Base-by-base conservation (phyloP, 768 basidiomycete species). In the Hemileccinum rubropunctum region DNA sequence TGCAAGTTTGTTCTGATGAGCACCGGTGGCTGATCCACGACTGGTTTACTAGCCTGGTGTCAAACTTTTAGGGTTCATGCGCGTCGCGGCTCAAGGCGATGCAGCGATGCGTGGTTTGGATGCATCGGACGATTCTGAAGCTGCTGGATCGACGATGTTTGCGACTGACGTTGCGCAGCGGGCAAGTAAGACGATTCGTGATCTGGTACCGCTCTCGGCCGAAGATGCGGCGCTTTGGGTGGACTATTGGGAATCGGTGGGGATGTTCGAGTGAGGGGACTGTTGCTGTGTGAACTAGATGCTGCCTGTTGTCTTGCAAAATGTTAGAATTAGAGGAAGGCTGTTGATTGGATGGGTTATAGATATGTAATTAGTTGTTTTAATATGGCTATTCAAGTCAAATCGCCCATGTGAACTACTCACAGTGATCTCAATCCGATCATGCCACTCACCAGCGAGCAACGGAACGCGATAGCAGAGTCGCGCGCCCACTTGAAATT, bases 221-320 rank as follows among this genome's bases (percentile, higher is more conserved):
- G 48, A 43, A 0, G 66, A 73, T 39, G 72, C 50, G 12, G 43
- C 32, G 3, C 47, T 47, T n/a, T 77, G 73, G 72, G 60, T 76
- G 3, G 61, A 60, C 10, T 76, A 76, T 47, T 75, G 74, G 74
- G 64, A 50, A 34, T 58, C 51, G 14, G 50, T 46, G 11, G 63
- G 62, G 17, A 61, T 69, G 51, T 59, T 68, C 18, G 32, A 35
- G 30, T 42, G 33, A 15, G 15, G 11, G 42, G n/a, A 11, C 11
- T n/a, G 28, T 12, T 8, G 28, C 11, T 2, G 28, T 30, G 28
- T 12, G 8, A n/a, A n/a, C n/a, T 30, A 30, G 28, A 30, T 30
- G 28, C 11, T 8, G 28, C n/a, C n/a, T n/a, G n/a, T n/a, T n/a
- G n/a, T n/a, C n/a, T n/a, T n/a, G n/a, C n/a, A n/a, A n/a, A n/a